Base-by-base conservation (phyloP, 2,329 filamentous ascomycete species). In the Talaromyces islandicus region DNA sequence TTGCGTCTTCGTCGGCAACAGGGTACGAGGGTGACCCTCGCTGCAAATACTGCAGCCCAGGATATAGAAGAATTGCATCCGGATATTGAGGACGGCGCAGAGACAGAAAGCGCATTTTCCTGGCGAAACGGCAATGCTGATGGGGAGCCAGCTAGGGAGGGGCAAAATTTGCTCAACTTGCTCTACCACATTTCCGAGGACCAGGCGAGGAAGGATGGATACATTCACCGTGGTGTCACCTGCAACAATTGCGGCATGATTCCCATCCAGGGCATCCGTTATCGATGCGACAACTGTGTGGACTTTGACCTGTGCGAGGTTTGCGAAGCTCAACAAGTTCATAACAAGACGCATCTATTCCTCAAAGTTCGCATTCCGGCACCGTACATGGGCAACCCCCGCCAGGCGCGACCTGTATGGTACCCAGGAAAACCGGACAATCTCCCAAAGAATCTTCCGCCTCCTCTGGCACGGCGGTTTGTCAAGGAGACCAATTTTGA, bases 231-330 rank as follows among this genome's bases (percentile, higher is more conserved):
- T 12, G 93, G 94, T 12, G 95, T 96, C 62, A 89, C 88, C 41
- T 99, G 94, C 72, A 96, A 97, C 73, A 86, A 86, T 55, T 99
- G 94, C 68, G 90, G 90, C 59, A 86, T 89, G 68, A 86, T 90
- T 55, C 93, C 94, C 12, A 97, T 99, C 63, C 88, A 91, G 57
- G 94, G 94, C 17, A 89, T 96, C 62, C 86, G 94, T 60, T 99
- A 96, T 78, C 89, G 92, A 62, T 99, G 94, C 75, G 88, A 92
- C 67, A 97, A 99, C 77, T 99, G 94, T 72, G 86, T 90, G 65
- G 93, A 99, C 75, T 97, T 92, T 71, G 94, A 99, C 71, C 85
- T 99, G 2, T 99, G 94, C 78, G 92, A 97, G 71, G 88, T 88
- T 7, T 99, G 94, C 76, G 93, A 99, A 76, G 80, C 83, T 17